These are phyloP conservation scores for Apiospora malaysiana DNA, from an alignment of 2,329 filamentous ascomycete species.

Conservation along the genomic window DNA sequence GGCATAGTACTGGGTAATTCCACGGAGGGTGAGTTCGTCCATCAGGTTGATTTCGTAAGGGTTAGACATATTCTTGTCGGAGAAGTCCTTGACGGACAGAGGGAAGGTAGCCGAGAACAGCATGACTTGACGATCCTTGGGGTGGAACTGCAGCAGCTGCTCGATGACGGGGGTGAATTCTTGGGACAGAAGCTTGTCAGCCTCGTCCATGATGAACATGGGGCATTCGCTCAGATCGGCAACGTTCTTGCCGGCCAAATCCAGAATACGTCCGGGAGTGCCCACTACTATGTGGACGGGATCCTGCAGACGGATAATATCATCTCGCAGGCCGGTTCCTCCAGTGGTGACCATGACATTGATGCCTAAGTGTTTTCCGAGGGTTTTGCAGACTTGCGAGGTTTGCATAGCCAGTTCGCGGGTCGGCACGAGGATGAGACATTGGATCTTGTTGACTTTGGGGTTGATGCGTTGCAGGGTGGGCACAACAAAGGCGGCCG, in stretches of 20 bases:
- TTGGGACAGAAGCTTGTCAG: conserved; percentile 93
- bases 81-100: conserved; percentile 95
- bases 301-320: conserved; percentile 93
- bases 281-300: conserved; percentile 97
- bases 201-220: conserved; percentile 99
- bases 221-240: conserved; percentile 95
- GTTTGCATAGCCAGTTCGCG: conserved; percentile 97
- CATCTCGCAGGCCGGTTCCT: conserved; percentile 92
- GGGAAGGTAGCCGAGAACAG: conserved; percentile 98
- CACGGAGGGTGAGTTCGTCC: conserved; percentile 96
- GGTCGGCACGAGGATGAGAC: conserved; percentile 93
- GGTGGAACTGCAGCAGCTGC: conserved; percentile 92
- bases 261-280: conserved; percentile 93
- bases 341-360: conserved; percentile 99
- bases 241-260: conserved; percentile 94
- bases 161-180: conserved; percentile 99
- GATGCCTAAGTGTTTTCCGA: conserved; percentile 95
- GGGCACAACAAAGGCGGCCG: conserved; percentile 95
- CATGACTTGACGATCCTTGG: conserved; percentile 98
- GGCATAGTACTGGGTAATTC: conserved; percentile 99
- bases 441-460: conserved; percentile 95
- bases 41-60: conserved; percentile 99
- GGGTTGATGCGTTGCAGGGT: conserved; percentile 95
- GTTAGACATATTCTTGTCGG: conserved; percentile 94
- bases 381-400: conserved; percentile 97